These are phyloP conservation scores for bread wheat (Triticum aestivum) DNA, from an alignment of 176 grass and related monocot genomes.

Conservation along the genomic window IWGSC_CS_RefSeq_v2.1 NC_057801.1:251701728-251702227, in stretches of 20 bases:
- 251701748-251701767: neutral
- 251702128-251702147: neutral
- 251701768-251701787: conserved; percentile 34
- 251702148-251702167: neutral
- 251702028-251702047: neutral
- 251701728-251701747: neutral
- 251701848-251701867: conserved; percentile 29
- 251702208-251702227: neutral
- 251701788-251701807: conserved; percentile 42
- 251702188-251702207: neutral
- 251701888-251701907: conserved; percentile 45
- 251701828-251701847: conserved; percentile 31
- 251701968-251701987: conserved; percentile 8
- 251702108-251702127: neutral
- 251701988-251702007: conserved; percentile 22
- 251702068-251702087: neutral
- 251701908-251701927: conserved; percentile 24
- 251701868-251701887: conserved; percentile 25
- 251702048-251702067: neutral
- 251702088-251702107: neutral
- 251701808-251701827: conserved; percentile 40
- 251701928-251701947: conserved; percentile 20
- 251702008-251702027: neutral
- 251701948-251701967: conserved; percentile 25
- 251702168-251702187: neutral